Conservation (phyloP, 1,284 basidiomycete genomes). For the Trametes sp. region DNA sequence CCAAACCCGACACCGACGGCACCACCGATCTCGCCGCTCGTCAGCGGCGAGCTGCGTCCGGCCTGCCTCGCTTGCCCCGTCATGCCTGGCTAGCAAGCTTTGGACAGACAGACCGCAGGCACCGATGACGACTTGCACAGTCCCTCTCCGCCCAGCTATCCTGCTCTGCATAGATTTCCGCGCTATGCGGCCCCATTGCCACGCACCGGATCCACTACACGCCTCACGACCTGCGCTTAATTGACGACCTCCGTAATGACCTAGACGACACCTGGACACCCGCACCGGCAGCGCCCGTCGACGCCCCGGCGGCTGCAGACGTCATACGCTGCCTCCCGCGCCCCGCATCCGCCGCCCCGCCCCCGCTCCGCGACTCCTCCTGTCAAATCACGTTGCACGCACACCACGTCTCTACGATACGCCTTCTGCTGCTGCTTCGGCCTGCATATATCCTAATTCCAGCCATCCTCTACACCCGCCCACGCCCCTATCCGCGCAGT, state of each 20-base stretch:
- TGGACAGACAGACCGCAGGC: conserved; percentile 21
- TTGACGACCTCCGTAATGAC: conserved; percentile 24
- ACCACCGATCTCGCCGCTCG: neutral
- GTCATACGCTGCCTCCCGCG: conserved; percentile 3
- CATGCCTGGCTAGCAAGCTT: conserved; percentile 7
- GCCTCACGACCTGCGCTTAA: conserved; percentile 27
- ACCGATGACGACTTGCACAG: conserved; percentile 9
- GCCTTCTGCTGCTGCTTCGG: conserved; percentile 14
- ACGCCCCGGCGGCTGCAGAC: conserved; percentile 11
- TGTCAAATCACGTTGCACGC: neutral
- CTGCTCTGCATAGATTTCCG: conserved; percentile 24
- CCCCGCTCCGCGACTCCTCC: neutral
- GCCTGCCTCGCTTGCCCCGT: neutral
- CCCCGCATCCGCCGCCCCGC: neutral
- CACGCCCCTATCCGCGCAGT: conserved; percentile 25
- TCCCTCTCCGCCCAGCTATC: conserved; percentile 1
- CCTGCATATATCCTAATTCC: conserved; percentile 35
- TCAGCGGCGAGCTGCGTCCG: neutral
- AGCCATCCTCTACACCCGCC: too few species aligned
- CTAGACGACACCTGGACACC: conserved; percentile 24
- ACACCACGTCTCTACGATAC: conserved; percentile 15
- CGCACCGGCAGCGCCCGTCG: conserved; percentile 7
- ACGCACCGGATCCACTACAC: conserved; percentile 14
- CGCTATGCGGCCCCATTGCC: conserved; percentile 13
- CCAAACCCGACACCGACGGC: neutral